A percentile compares a stretch with the other conserved stretches of the same genome.
Conservation (phyloP, 495 filamentous ascomycete species). For the Neurospora tetraspora region DNA sequence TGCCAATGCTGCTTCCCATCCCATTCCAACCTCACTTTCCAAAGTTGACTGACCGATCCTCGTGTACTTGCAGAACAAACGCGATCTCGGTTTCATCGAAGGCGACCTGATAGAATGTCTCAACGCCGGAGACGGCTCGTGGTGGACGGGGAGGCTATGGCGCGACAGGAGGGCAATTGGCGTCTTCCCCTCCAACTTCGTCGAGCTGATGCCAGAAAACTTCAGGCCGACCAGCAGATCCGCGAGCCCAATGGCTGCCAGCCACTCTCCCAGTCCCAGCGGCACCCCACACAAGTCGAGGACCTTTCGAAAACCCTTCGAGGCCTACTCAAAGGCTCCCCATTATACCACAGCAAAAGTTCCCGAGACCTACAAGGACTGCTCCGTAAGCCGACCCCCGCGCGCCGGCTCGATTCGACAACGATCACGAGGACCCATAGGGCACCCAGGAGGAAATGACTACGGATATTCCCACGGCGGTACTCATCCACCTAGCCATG, state of each 20-base stretch:
- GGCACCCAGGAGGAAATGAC: neutral
- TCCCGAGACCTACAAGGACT: constrained; percentile 36
- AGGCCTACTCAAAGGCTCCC: constrained; percentile 52
- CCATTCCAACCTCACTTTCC: neutral
- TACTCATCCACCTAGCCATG: constrained; percentile 34
- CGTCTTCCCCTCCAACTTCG: constrained; percentile 94
- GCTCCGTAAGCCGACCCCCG: constrained; percentile 7
- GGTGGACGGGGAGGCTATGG: constrained; percentile 91
- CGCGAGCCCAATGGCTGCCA: constrained; percentile 58
- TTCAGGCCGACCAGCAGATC: constrained; percentile 72
- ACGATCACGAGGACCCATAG: neutral
- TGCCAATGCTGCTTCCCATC: constrained; percentile 1
- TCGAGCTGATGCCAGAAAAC: constrained; percentile 73
- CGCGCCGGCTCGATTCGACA: neutral
- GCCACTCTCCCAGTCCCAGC: constrained; percentile 40
- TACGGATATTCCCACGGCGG: neutral
- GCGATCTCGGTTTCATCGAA: constrained; percentile 91
- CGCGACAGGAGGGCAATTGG: constrained; percentile 82
- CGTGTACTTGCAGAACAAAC: constrained; percentile 51
- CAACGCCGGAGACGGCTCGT: constrained; percentile 93
- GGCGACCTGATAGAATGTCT: constrained; percentile 96
- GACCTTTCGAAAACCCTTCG: constrained; percentile 61
- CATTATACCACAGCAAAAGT: constrained; percentile 43
- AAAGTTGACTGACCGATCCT: neutral
- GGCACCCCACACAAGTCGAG: constrained; percentile 47